phyloP scores from a whole-genome alignment of 208 protist species.

The Leptomonas seymouri region DNA sequence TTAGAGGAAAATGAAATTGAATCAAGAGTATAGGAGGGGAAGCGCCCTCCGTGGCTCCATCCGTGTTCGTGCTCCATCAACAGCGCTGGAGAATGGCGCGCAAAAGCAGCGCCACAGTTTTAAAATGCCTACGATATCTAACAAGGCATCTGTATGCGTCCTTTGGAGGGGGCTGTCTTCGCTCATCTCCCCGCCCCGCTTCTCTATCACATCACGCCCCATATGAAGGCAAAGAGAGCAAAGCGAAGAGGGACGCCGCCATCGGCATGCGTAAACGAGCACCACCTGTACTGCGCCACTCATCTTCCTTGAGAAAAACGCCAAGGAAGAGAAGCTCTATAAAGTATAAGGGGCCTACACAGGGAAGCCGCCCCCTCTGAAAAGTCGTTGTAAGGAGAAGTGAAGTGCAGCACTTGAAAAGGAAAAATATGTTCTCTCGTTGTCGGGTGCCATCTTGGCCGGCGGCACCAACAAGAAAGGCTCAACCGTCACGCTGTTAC shows the following conservation, averaged over 20 bases:
- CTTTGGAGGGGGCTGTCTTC: too few species aligned
- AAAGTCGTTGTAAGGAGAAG: constrained; percentile 11
- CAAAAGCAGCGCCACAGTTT: too few species aligned
- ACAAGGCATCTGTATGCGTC: too few species aligned
- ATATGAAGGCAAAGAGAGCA: constrained; percentile 11
- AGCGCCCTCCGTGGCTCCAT: too few species aligned
- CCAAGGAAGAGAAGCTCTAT: constrained; percentile 20
- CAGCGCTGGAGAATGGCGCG: too few species aligned
- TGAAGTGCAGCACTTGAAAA: neutral
- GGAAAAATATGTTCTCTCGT: neutral
- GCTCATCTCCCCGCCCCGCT: too few species aligned
- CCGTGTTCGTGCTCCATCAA: too few species aligned
- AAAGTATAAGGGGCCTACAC: constrained; percentile 12
- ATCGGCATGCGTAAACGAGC: neutral
- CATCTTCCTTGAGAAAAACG: neutral
- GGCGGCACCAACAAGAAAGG: too few species aligned
- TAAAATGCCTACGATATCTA: too few species aligned
- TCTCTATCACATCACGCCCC: neutral
- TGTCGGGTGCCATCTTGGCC: neutral
- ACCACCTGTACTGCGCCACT: neutral
- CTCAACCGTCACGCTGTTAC: too few species aligned
- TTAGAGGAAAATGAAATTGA: too few species aligned
- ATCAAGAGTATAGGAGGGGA: too few species aligned
- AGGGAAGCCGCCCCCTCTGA: constrained; percentile 12
- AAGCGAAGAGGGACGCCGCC: neutral